These are phyloP conservation scores for Xylaria arbuscula DNA, from an alignment of 2,329 filamentous ascomycete genomes.

Conservation along the genomic window DNA sequence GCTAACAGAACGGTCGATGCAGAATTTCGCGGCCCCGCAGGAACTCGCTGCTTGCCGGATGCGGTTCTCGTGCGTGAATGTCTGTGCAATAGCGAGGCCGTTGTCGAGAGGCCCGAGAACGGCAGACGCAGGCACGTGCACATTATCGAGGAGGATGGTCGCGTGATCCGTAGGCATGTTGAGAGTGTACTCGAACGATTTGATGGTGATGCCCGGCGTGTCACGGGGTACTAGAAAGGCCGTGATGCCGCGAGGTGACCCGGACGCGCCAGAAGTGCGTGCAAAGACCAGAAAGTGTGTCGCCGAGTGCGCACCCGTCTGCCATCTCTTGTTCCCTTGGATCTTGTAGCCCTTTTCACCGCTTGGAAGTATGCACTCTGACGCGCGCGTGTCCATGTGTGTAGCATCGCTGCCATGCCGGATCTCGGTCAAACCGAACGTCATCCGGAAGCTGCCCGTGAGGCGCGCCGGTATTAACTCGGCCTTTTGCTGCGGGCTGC, in stretches of 20 bases:
- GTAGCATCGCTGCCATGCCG: constrained; percentile 72
- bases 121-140: constrained; percentile 64
- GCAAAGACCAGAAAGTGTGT: constrained; percentile 73
- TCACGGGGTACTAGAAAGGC: constrained; percentile 68
- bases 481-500: constrained; percentile 63
- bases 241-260: constrained; percentile 66
- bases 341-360: constrained; percentile 63
- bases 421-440: constrained; percentile 72
- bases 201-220: constrained; percentile 63
- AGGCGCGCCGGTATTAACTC: constrained; percentile 65
- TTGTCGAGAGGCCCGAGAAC: constrained; percentile 64
- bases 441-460: constrained; percentile 64
- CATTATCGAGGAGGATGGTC: constrained; percentile 66
- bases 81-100: constrained; percentile 70
- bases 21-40: constrained; percentile 69
- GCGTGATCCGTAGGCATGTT: constrained; percentile 76
- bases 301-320: constrained; percentile 70
- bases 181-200: constrained; percentile 72
- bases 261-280: constrained; percentile 64
- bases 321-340: constrained; percentile 72
- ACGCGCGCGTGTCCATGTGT: constrained; percentile 67
- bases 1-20: constrained; percentile 66
- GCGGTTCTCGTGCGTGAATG: constrained; percentile 73
- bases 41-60: constrained; percentile 72
- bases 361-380: constrained; percentile 54